Evolutionary conservation across 164 flowering plant species (phyloP), one percentile per base, ranked within the genome.

Genomic region (Tetrastigma voinierianum): DNA sequence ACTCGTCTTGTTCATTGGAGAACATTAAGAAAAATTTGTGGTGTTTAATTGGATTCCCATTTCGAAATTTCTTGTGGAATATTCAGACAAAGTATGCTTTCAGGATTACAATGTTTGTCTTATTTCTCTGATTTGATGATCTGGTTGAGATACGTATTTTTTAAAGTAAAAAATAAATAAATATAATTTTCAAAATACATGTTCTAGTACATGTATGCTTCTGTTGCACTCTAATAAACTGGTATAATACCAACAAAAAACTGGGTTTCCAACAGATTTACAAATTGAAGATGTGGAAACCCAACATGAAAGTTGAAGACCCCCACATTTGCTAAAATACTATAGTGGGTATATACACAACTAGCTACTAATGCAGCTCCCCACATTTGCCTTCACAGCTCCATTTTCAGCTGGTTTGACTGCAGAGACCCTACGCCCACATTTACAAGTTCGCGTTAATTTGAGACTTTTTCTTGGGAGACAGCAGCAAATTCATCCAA

Each of bases 371-470:
- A 4, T 18, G 21, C 49, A 64, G 24, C 68, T 56, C 45, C n/a
- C n/a, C 60, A 46, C 9, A 4, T 51, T 57, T 17, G 48, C 52
- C 81, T 75, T 87, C 86, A 87, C 18, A 81, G 76, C 81, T 89
- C 95, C 97, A 87, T 91, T 81, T 87, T 87, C 86, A 84, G 73
- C 72, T 76, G 86, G 55, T 75, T 83, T 21, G 78, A 58, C 61
- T 62, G 89, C 81, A 86, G 49, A 47, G 81, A 49, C 48, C 61
- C 84, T 83, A 86, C 67, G 57, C 46, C 25, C 75, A 69, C 44
- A 65, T 51, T 4, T 55, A 45, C 17, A 66, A 19, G 12, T 25
- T 46, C 11, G 15, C 16, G 40, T 65, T 14, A 12, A n/a, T 46
- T 23, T n/a, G 12, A 16, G 13, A 15, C n/a, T 4, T 16, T 59